phyloP scores from a whole-genome alignment of 2,329 filamentous ascomycete species.

The Ophiostoma populinum region DNA sequence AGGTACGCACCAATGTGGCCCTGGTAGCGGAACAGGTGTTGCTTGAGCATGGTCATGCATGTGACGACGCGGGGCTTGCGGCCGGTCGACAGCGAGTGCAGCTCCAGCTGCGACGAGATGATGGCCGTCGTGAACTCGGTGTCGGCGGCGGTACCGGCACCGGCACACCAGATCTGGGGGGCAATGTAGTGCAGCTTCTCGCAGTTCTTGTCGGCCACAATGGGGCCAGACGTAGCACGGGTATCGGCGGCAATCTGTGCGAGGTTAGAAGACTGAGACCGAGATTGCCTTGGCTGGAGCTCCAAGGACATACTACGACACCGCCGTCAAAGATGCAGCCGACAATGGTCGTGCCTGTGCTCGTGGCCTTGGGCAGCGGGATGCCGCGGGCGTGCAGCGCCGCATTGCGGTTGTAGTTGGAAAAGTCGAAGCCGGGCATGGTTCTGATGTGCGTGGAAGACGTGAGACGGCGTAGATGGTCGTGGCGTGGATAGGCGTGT shows the following conservation, averaged over 20 bases:
- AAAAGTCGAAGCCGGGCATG: slow-evolving; percentile 98
- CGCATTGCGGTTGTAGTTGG: slow-evolving; percentile 98
- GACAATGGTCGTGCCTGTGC: slow-evolving; percentile 96
- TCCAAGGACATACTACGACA: slow-evolving; percentile 67
- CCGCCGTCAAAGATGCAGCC: slow-evolving; percentile 93
- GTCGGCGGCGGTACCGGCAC: slow-evolving; percentile 92
- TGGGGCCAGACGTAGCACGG: slow-evolving; percentile 87
- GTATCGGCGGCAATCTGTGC: slow-evolving; percentile 92
- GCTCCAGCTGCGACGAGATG: slow-evolving; percentile 96
- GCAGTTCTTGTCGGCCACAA: slow-evolving; percentile 99
- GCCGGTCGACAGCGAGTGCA: slow-evolving; percentile 89
- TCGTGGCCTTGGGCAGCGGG: slow-evolving; percentile 90
- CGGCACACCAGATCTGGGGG: slow-evolving; percentile 97
- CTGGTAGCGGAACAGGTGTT: slow-evolving; percentile 97
- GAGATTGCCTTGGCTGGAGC: too few relatives aligned
- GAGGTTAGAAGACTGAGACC: too few relatives aligned
- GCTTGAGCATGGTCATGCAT: slow-evolving; percentile 98
- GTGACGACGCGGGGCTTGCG: slow-evolving; percentile 95
- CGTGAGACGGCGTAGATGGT: too few relatives aligned
- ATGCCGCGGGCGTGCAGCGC: slow-evolving; percentile 88
- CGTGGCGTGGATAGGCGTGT: too few relatives aligned
- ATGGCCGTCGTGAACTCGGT: slow-evolving; percentile 98
- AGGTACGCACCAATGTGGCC: slow-evolving; percentile 96
- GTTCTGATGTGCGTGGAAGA: slow-evolving; percentile 17
- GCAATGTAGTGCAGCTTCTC: slow-evolving; percentile 99